A percentile compares a stretch with the other conserved stretches of the same genome.
These are phyloP conservation scores for Ilyonectria robusta DNA, from an alignment of 2,329 filamentous ascomycete genomes.

Conservation along the genomic window DNA sequence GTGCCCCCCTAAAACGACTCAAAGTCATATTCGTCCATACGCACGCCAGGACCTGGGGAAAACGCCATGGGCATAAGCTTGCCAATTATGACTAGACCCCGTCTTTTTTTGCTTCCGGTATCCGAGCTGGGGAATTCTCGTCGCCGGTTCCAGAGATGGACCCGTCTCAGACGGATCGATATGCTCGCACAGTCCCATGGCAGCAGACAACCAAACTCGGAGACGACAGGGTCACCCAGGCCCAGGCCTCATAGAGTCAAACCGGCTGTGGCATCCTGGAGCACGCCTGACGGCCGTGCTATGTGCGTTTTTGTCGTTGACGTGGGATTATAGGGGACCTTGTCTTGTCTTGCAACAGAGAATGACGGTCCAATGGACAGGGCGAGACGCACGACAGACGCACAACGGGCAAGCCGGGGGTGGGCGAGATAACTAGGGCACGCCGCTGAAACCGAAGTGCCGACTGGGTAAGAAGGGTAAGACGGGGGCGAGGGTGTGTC, in stretches of 20 bases:
- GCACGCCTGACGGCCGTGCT: constrained; percentile 7
- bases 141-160: constrained; percentile 10
- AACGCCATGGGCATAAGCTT: constrained; percentile 10
- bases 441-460: constrained; percentile 11
- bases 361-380: constrained; percentile 10
- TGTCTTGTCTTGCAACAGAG: constrained; percentile 17
- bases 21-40: constrained; percentile 6
- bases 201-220: constrained; percentile 3
- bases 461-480: constrained; percentile 2
- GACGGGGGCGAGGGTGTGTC: constrained; percentile 14
- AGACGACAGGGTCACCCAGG: constrained; percentile 6
- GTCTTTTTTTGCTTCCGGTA: constrained; percentile 18
- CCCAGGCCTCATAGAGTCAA: constrained; percentile 6
- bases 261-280: constrained; percentile 6
- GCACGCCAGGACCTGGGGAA: constrained; percentile 1
- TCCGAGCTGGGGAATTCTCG: constrained; percentile 16
- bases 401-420: constrained; percentile 7
- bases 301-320: constrained; percentile 3
- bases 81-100: constrained; percentile 12
- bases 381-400: constrained; percentile 17
- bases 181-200: constrained; percentile 29
- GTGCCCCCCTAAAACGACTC: constrained; percentile 6
- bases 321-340: background rate
- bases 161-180: constrained; percentile 33
- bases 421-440: constrained; percentile 5